A percentile compares a stretch with the other conserved stretches of the same genome.
Conservation (phyloP, 2,329 filamentous ascomycete genomes). For the Diplodia seriata region DNA sequence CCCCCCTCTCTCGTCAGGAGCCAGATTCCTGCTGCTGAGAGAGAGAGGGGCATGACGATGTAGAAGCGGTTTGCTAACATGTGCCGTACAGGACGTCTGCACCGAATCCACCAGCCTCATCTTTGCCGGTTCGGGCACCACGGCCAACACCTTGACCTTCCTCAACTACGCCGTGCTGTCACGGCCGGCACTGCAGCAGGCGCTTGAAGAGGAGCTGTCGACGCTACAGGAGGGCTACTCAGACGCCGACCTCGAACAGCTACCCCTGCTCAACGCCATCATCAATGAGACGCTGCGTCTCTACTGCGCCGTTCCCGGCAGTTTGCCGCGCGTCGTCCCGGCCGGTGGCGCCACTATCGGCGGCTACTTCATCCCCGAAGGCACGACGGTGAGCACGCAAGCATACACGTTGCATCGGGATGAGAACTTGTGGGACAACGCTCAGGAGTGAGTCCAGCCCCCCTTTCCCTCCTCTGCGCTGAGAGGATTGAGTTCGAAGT, state of each 20-base stretch:
- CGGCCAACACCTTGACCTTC: slow-evolving; percentile 13
- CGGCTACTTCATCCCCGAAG: slow-evolving; percentile 47
- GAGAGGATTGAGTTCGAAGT: too few species aligned
- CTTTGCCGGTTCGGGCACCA: slow-evolving; percentile 21
- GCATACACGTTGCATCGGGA: slow-evolving; percentile 51
- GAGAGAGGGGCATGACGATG: too few species aligned
- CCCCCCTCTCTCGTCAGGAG: too few species aligned
- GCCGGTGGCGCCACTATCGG: slow-evolving; percentile 43
- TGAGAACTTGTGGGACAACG: slow-evolving; percentile 36
- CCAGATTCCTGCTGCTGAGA: too few species aligned
- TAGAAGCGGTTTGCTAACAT: not conserved
- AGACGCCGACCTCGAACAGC: slow-evolving; percentile 41
- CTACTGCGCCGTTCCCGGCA: slow-evolving; percentile 46
- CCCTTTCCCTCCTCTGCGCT: too few species aligned
- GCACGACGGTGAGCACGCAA: slow-evolving; percentile 48
- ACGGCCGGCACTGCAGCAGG: slow-evolving; percentile 37
- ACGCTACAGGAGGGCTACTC: slow-evolving; percentile 35
- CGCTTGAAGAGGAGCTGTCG: slow-evolving; percentile 40
- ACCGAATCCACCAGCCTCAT: slow-evolving; percentile 11
- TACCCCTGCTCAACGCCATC: slow-evolving; percentile 46
- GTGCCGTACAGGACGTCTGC: slow-evolving; percentile 3
- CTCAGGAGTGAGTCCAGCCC: slow-evolving; percentile 33
- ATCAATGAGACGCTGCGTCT: slow-evolving; percentile 49
- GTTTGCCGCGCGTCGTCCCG: slow-evolving; percentile 47
- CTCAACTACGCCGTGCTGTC: slow-evolving; percentile 32